A percentile compares a stretch with the other conserved stretches of the same genome.
phyloP scores from a whole-genome alignment of 352 stramenopile genomes.

The Pythium pyrilobum region DNA sequence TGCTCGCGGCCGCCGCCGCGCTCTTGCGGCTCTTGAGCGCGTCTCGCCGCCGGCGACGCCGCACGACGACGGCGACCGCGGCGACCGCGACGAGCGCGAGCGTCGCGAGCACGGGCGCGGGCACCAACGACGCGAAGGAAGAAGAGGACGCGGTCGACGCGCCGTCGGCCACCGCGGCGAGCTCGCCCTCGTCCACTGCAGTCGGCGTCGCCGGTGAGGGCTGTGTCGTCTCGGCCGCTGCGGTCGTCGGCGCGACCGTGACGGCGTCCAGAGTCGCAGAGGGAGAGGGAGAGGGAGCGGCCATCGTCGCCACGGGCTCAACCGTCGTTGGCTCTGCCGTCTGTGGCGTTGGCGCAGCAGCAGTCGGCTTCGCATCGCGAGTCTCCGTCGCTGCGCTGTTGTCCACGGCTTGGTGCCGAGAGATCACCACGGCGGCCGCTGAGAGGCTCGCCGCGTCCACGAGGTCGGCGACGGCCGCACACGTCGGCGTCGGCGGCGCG shows the following conservation, averaged over 20 bases:
- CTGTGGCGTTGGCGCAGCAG: neutral
- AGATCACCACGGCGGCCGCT: no score
- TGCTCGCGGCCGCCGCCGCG: neutral
- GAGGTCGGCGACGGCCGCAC: constrained; percentile 16
- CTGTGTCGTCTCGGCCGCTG: neutral
- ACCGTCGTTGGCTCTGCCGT: neutral
- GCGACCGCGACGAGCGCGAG: constrained; percentile 5
- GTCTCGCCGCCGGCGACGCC: constrained; percentile 2
- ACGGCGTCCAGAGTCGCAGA: no score
- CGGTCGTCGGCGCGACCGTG: neutral
- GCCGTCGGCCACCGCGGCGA: neutral
- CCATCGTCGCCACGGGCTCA: neutral
- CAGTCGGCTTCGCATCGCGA: neutral
- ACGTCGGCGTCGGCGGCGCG: constrained; percentile 2
- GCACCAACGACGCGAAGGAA: constrained; percentile 6
- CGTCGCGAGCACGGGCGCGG: constrained; percentile 9
- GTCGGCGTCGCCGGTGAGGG: neutral
- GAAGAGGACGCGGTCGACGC: constrained; percentile 3
- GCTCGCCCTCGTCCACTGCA: neutral
- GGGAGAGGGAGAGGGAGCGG: neutral
- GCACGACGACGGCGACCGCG: neutral
- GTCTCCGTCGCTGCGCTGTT: neutral
- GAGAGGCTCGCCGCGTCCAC: constrained; percentile 1
- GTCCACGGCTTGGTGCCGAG: neutral
- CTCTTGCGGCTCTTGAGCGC: neutral